These are phyloP conservation scores for Pseudogymnoascus sp. DNA, from an alignment of 2,329 filamentous ascomycete genomes.

Conservation along the genomic window DNA sequence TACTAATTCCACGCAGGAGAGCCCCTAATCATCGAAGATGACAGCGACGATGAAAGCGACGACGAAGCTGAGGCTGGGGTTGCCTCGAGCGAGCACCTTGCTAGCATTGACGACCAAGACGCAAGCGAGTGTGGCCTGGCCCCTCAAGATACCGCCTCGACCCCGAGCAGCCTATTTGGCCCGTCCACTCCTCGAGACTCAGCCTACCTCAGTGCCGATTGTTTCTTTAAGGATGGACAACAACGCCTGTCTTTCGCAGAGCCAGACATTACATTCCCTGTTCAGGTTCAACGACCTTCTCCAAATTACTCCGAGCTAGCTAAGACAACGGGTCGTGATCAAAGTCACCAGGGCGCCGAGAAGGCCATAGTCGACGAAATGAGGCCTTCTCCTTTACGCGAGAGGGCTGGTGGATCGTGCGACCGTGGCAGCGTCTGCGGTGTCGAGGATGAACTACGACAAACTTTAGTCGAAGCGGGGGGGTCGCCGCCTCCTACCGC, in stretches of 20 bases:
- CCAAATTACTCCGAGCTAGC: no score
- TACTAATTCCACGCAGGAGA: no score
- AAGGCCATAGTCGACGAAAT: background rate
- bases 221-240: background rate
- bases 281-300: background rate
- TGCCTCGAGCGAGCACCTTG: conserved; percentile 12
- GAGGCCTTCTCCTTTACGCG: no score
- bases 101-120: background rate
- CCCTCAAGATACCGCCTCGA: background rate
- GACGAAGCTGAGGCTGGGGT: conserved; percentile 17
- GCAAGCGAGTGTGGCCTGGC: background rate
- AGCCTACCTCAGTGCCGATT: background rate
- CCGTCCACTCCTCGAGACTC: background rate
- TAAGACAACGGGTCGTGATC: no score
- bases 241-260: background rate
- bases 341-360: background rate
- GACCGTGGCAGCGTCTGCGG: no score
- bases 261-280: background rate
- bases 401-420: no score
- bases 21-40: no score
- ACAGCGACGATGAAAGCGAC: no score
- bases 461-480: no score
- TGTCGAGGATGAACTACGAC: no score
- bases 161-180: background rate
- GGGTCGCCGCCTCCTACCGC: no score